Conservation (phyloP, 257 asterid species). For the Craterostigma plantagineum region DNA sequence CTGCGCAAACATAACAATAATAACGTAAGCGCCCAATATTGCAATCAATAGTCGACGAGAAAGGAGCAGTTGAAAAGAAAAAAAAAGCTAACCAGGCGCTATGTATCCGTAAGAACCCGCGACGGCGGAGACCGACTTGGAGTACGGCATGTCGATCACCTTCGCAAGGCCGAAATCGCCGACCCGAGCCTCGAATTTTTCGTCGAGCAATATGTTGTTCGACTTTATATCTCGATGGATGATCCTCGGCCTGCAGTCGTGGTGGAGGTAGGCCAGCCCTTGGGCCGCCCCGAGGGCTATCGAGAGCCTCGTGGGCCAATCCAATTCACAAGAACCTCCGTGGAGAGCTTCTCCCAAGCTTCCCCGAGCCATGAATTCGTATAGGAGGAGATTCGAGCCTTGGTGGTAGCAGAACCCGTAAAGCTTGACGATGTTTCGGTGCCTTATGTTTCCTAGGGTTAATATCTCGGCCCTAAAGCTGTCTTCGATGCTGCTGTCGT, state of each 20-base stretch:
- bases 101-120: conserved; percentile 97
- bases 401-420: conserved; percentile 80
- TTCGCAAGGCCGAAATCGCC: conserved; percentile 96
- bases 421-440: conserved; percentile 79
- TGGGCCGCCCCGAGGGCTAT: conserved; percentile 86
- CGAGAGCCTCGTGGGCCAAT: conserved; percentile 60
- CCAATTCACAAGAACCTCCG: conserved; percentile 32
- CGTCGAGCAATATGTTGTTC: conserved; percentile 67
- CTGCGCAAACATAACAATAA: not conserved
- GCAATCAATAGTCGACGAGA: too few species aligned
- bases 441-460: conserved; percentile 84
- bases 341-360: conserved; percentile 88
- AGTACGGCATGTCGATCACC: conserved; percentile 90
- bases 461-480: conserved; percentile 72
- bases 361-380: conserved; percentile 82
- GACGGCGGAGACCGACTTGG: conserved; percentile 89
- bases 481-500: conserved; percentile 21
- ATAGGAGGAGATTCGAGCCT: conserved; percentile 74
- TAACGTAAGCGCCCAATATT: too few species aligned
- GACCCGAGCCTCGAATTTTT: conserved; percentile 87
- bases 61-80: not conserved
- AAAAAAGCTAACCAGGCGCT: conserved; percentile 75
- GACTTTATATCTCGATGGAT: conserved; percentile 88
- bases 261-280: conserved; percentile 80
- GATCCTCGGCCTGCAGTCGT: conserved; percentile 78